Base-by-base conservation (phyloP, 2,329 filamentous ascomycete genomes). In the Trichoderma koningii region DNA sequence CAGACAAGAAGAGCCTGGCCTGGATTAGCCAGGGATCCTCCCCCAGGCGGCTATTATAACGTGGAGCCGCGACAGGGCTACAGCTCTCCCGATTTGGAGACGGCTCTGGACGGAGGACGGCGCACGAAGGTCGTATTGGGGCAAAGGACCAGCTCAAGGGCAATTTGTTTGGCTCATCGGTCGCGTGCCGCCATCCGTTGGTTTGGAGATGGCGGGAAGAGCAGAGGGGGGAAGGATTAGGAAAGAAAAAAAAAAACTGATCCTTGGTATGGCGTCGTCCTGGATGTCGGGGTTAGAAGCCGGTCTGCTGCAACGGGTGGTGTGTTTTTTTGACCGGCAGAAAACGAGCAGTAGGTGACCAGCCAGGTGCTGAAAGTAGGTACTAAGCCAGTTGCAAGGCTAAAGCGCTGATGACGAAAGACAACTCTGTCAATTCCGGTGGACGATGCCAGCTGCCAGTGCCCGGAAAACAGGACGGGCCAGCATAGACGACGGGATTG, bases 161-260 rank as follows among this genome's bases (percentile, higher is more conserved):
- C 59, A 38, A 45, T 62, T 38, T 19, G 59, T 30, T 50, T 61
- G 56, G 28, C 44, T 42, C 56, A 52, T 66, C 64, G 62, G 64
- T 66, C 64, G 64, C 64, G 64, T 66, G 64, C 64, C 59, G 64
- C 53, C 53, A 56, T 55, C 56, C 64, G 59, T 47, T 53, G 59
- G 59, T 41, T 61, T 61, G 59, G 59, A 62, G 59, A 53, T 55
- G 50, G 42, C 52, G 30, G 34, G 23, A 26, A 34, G n/a, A 51
- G 50, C 17, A 28, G 17, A 53, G 28, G 28, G 28, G 17, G 21
- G 34, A 47, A 48, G 38, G n/a, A 47, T 14, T 10, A 9, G 30
- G 38, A 30, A n/a, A 51, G 51, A 50, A 60, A 47, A 30, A 23
- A 51, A 56, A 50, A 60, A 48, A 41, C 14, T 28, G 21, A 51